Conservation (phyloP, 371 early-diverging fungal genomes). For the Polyrhizophydium stewartii region DNA sequence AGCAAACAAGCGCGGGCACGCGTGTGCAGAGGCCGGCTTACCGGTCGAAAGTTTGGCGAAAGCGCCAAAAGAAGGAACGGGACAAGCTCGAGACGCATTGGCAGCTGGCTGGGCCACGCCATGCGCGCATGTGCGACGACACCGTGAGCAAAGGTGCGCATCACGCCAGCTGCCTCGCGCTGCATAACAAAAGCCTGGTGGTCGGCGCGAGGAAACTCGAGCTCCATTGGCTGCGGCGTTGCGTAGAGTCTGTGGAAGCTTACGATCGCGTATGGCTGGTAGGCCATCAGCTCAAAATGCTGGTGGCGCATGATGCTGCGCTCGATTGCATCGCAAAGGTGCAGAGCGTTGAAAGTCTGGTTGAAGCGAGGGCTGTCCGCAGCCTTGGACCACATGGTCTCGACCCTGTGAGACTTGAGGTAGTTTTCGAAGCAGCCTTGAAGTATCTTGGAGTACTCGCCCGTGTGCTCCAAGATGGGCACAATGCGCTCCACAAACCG, state of each 20-base stretch:
- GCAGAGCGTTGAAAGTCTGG: constrained; percentile 69
- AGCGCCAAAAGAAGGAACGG: constrained; percentile 68
- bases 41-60: constrained; percentile 69
- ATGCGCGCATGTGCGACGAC: background rate
- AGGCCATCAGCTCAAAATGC: constrained; percentile 49
- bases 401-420: constrained; percentile 68
- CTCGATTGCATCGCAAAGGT: constrained; percentile 75
- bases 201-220: constrained; percentile 69
- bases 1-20: background rate
- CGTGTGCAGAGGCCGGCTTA: constrained; percentile 31
- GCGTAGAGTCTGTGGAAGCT: constrained; percentile 78
- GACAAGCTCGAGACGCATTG: constrained; percentile 53
- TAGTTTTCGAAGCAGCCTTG: constrained; percentile 90
- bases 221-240: constrained; percentile 51
- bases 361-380: constrained; percentile 27
- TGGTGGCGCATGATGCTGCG: constrained; percentile 40
- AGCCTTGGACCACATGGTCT: constrained; percentile 43
- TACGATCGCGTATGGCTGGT: constrained; percentile 68
- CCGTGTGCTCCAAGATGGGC: constrained; percentile 54
- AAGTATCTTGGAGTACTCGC: constrained; percentile 77
- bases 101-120: constrained; percentile 3
- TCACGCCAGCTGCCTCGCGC: constrained; percentile 55
- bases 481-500: constrained; percentile 46
- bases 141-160: constrained; percentile 11
- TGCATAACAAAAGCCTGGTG: constrained; percentile 29